Conservation (phyloP, 2,329 filamentous ascomycete genomes). For the Diaporthe aspalathi region DNA sequence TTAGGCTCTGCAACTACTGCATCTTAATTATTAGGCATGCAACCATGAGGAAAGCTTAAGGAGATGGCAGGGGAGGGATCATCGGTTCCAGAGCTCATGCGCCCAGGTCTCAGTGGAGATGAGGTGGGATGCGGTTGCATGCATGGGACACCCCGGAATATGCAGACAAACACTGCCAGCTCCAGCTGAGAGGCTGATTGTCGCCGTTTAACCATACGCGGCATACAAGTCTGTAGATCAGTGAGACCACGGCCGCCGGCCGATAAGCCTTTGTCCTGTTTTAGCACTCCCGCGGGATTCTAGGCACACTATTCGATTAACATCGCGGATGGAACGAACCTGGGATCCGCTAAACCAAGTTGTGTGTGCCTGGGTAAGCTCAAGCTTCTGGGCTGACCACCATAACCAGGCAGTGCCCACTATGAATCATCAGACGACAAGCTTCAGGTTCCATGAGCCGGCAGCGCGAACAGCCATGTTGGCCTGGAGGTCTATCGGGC, state of each 20-base stretch:
- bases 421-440: conserved; percentile 26
- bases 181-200: conserved; percentile 7
- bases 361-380: conserved; percentile 4
- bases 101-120: conserved; percentile 1
- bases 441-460: background rate
- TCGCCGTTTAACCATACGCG: background rate
- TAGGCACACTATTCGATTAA: conserved; percentile 14
- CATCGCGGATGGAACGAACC: background rate
- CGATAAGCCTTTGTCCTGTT: background rate
- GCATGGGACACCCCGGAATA: conserved; percentile 8
- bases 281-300: conserved; percentile 9
- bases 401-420: background rate
- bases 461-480: background rate
- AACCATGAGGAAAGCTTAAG: conserved; percentile 20
- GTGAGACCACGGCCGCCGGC: background rate
- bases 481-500: background rate
- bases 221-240: background rate
- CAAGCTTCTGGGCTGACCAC: conserved; percentile 21
- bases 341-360: background rate
- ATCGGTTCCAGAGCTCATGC: conserved; percentile 26
- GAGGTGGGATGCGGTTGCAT: background rate
- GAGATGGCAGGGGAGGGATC: conserved; percentile 27
- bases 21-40: conserved; percentile 13
- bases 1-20: background rate
- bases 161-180: background rate